Conservation (phyloP, 331 rosid species). For the Quercus phellos region DNA sequence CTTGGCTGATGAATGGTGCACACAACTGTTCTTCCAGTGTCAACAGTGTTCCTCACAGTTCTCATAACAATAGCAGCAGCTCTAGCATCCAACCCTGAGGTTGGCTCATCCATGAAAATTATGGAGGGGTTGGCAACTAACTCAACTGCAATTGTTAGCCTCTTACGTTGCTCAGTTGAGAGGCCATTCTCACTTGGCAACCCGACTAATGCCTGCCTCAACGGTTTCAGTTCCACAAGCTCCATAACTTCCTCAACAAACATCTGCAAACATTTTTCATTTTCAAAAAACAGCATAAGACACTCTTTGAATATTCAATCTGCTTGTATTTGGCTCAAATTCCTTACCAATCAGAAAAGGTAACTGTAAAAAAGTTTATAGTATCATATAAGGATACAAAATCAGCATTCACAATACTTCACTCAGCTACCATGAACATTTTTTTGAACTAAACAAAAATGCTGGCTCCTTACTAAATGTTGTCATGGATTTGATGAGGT, state of each 20-base stretch:
- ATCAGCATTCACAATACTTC: neutral
- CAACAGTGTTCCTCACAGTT: constrained; percentile 75
- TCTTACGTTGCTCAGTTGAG: constrained; percentile 83
- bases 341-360: neutral
- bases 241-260: constrained; percentile 88
- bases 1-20: constrained; percentile 93
- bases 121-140: constrained; percentile 85
- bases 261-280: constrained; percentile 37
- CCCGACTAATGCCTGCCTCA: constrained; percentile 74
- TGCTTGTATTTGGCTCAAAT: neutral
- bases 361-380: neutral
- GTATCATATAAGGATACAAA: too few relatives aligned
- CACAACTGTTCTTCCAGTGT: constrained; percentile 83
- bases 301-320: neutral
- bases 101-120: constrained; percentile 94
- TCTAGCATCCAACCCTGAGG: constrained; percentile 86
- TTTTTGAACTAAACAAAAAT: too few relatives aligned
- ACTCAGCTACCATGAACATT: too few relatives aligned
- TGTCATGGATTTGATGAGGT: too few relatives aligned
- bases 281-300: neutral
- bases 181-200: constrained; percentile 80
- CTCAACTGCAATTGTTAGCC: constrained; percentile 83
- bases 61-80: constrained; percentile 92
- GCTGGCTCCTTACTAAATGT: too few relatives aligned
- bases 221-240: constrained; percentile 60